Conservation (phyloP, 768 basidiomycete species). For the Boletales sp. region DNA sequence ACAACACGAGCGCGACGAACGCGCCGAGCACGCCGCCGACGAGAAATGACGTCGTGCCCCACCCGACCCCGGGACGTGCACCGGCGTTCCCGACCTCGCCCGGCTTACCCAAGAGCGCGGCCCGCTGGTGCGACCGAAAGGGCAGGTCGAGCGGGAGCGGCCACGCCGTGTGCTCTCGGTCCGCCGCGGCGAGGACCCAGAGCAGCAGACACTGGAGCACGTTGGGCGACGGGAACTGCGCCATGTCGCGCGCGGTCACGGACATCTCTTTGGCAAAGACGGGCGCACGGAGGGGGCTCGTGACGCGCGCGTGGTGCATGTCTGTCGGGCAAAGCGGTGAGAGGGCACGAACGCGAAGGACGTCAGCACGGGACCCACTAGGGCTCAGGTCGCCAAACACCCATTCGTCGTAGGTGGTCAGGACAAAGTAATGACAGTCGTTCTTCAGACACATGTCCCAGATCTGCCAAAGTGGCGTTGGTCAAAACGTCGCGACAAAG, state of each 20-base stretch:
- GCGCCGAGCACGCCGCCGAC: no score
- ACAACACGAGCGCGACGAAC: no score
- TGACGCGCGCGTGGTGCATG: conserved; percentile 7
- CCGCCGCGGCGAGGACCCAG: conserved; percentile 9
- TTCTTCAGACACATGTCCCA: conserved; percentile 12
- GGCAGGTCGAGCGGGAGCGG: not conserved
- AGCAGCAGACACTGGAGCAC: conserved; percentile 7
- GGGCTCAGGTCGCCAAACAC: conserved; percentile 12
- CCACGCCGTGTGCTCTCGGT: not conserved
- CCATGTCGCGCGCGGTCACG: not conserved
- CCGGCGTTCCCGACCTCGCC: no score
- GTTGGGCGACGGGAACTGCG: conserved; percentile 1
- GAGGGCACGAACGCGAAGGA: not conserved
- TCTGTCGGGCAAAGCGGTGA: not conserved
- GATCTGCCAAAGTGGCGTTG: conserved; percentile 1
- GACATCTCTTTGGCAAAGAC: conserved; percentile 4
- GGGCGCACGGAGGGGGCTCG: conserved; percentile 6
- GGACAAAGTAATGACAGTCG: conserved; percentile 11
- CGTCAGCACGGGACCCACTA: not conserved
- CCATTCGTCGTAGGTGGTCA: conserved; percentile 18
- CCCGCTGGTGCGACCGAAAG: not conserved
- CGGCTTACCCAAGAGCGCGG: no score
- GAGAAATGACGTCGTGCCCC: no score
- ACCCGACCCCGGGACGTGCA: no score
- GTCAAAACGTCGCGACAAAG: not conserved